Evolutionary conservation across 2,329 filamentous ascomycete genomes (phyloP).

Genomic region (Tolypocladium tundrense): DNA sequence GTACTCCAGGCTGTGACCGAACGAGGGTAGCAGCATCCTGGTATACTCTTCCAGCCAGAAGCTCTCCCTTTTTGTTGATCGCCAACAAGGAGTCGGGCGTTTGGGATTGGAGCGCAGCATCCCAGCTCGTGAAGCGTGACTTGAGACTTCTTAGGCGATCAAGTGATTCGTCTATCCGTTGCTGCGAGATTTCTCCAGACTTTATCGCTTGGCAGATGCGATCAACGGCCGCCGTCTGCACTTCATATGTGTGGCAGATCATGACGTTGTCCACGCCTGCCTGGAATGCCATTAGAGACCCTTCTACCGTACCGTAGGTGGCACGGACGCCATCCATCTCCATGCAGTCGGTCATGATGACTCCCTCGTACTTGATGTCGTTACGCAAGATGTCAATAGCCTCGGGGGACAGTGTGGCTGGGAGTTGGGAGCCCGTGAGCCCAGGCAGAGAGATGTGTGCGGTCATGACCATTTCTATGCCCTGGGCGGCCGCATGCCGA

Average conservation of each 20-base stretch:
- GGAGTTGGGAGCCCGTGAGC: constrained; percentile 8
- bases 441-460: constrained; percentile 15
- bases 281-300: constrained; percentile 12
- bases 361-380: constrained; percentile 10
- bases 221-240: constrained; percentile 13
- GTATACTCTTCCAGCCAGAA: constrained; percentile 10
- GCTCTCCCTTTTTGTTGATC: constrained; percentile 7
- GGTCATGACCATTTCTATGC: constrained; percentile 17
- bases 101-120: constrained; percentile 6
- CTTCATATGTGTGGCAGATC: constrained; percentile 16
- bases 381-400: constrained; percentile 11
- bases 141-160: constrained; percentile 10
- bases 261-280: constrained; percentile 17
- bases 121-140: constrained; percentile 12
- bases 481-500: constrained; percentile 7
- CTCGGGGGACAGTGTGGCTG: constrained; percentile 13
- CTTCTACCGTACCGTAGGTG: constrained; percentile 13
- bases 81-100: constrained; percentile 2
- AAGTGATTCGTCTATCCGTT: constrained; percentile 9
- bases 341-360: constrained; percentile 16
- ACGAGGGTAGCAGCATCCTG: constrained; percentile 11
- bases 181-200: constrained; percentile 6
- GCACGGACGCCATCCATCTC: constrained; percentile 16
- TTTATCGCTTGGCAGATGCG: constrained; percentile 11
- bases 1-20: constrained; percentile 5